Percentiles rank a stretch among this genome's conserved stretches.
These are phyloP conservation scores for Exidia glandulosa DNA, from an alignment of 768 basidiomycete genomes.

Conservation along the genomic window DNA sequence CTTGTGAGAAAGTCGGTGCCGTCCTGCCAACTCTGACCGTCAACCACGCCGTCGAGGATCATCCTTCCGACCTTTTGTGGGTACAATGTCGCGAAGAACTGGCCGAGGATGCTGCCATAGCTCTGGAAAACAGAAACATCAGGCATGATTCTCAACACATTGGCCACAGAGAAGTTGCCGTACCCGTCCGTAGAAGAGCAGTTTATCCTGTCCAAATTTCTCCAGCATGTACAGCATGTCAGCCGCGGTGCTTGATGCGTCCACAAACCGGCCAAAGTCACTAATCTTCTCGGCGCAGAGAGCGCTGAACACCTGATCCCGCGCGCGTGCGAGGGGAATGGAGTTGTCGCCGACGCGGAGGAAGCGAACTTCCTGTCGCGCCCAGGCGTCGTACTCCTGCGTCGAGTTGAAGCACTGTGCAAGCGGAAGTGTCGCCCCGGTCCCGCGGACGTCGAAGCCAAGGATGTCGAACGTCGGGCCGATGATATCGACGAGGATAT, in stretches of 20 bases:
- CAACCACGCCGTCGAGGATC: conserved; percentile 2
- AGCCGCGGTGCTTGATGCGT: background rate
- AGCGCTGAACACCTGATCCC: background rate
- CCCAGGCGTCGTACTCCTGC: background rate
- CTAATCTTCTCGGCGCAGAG: background rate
- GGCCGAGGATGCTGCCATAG: conserved; percentile 1
- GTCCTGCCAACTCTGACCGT: background rate
- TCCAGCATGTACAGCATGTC: conserved; percentile 1
- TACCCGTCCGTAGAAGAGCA: conserved; percentile 11
- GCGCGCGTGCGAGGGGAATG: background rate
- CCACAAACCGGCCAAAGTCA: background rate
- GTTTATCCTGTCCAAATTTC: conserved; percentile 1
- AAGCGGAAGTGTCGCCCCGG: background rate
- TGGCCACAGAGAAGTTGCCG: background rate
- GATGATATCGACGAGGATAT: background rate
- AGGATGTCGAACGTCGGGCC: background rate
- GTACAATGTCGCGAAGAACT: conserved; percentile 1
- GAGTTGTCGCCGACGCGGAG: background rate
- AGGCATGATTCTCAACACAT: background rate
- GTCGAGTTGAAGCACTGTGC: background rate
- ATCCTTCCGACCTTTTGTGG: conserved; percentile 1
- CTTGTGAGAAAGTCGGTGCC: background rate
- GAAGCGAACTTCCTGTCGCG: background rate
- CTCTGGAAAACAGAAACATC: background rate
- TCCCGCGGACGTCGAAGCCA: background rate